phyloP scores from a whole-genome alignment of 306 rosid species.

The Heteromeles arbutifolia region DNA sequence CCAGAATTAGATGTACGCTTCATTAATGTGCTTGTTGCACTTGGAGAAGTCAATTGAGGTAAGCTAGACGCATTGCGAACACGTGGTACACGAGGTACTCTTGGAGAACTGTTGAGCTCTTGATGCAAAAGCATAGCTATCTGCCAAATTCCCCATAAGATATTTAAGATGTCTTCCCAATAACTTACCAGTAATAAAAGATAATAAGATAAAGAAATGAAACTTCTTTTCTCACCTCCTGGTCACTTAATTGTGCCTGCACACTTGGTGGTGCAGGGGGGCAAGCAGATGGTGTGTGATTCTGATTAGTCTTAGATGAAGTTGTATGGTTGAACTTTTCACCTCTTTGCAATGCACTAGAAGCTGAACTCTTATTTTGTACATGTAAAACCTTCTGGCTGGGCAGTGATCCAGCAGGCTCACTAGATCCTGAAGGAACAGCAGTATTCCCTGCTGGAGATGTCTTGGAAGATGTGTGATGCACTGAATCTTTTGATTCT shows the following conservation, averaged over 20 bases:
- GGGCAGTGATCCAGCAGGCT: slow-evolving; percentile 37
- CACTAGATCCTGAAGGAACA: slow-evolving; percentile 37
- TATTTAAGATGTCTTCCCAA: slow-evolving; percentile 3
- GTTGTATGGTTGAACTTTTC: slow-evolving; percentile 69
- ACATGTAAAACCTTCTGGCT: slow-evolving; percentile 50
- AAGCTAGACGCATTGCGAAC: slow-evolving; percentile 70
- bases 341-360: slow-evolving; percentile 46
- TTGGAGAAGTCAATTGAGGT: slow-evolving; percentile 74
- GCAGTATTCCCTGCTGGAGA: slow-evolving; percentile 35
- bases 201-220: slow-evolving; percentile 1
- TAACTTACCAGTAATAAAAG: neutral
- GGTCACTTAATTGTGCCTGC: slow-evolving; percentile 71
- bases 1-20: slow-evolving; percentile 69
- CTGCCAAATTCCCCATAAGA: slow-evolving; percentile 33
- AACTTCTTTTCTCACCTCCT: slow-evolving; percentile 61
- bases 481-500: slow-evolving; percentile 51
- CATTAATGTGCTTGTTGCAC: slow-evolving; percentile 62
- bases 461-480: slow-evolving; percentile 42
- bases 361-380: slow-evolving; percentile 55
- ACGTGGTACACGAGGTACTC: slow-evolving; percentile 98
- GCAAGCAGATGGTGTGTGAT: slow-evolving; percentile 38
- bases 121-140: slow-evolving; percentile 90
- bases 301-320: slow-evolving; percentile 70
- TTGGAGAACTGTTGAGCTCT: slow-evolving; percentile 92
- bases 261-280: slow-evolving; percentile 57